These are phyloP conservation scores for Puccinia polysora DNA, from an alignment of 1,284 basidiomycete species.

Conservation along the genomic window DNA sequence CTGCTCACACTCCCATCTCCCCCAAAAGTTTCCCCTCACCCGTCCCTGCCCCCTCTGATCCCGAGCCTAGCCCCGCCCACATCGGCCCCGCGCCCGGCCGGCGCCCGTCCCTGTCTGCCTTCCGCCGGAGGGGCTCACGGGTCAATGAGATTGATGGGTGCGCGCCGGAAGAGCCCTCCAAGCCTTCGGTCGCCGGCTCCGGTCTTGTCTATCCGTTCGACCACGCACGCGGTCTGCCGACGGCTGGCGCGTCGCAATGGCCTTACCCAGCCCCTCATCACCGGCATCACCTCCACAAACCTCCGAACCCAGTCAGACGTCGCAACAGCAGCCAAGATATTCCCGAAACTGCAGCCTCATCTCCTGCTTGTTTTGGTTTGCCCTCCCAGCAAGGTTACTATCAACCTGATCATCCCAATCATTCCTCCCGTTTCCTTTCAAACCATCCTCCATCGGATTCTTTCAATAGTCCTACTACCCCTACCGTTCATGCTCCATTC, in stretches of 20 bases:
- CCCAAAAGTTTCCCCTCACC: conserved; percentile 15
- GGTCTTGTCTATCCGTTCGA: neutral
- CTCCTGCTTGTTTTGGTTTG: neutral
- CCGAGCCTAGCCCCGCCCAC: neutral
- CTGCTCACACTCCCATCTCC: neutral
- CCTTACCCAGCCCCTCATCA: conserved; percentile 24
- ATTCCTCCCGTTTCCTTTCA: neutral
- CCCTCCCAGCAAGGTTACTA: neutral
- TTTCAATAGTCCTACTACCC: neutral
- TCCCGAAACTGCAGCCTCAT: neutral
- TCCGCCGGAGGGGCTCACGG: conserved; percentile 3
- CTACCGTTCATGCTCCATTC: neutral
- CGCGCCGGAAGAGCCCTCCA: conserved; percentile 4
- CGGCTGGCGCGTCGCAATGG: conserved; percentile 5
- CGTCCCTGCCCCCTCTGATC: neutral
- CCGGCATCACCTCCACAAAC: conserved; percentile 10
- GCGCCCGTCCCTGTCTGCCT: conserved; percentile 7
- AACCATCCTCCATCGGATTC: neutral
- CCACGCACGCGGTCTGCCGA: conserved; percentile 5
- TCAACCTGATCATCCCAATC: neutral
- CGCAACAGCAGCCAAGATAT: conserved; percentile 14
- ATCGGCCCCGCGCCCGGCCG: neutral
- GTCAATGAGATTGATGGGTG: conserved; percentile 7
- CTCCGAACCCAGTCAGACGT: conserved; percentile 10
- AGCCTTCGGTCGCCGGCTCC: neutral